Evolutionary conservation across 805 yeast genomes (phyloP).

Genomic region (Candida yuanshanica): DNA sequence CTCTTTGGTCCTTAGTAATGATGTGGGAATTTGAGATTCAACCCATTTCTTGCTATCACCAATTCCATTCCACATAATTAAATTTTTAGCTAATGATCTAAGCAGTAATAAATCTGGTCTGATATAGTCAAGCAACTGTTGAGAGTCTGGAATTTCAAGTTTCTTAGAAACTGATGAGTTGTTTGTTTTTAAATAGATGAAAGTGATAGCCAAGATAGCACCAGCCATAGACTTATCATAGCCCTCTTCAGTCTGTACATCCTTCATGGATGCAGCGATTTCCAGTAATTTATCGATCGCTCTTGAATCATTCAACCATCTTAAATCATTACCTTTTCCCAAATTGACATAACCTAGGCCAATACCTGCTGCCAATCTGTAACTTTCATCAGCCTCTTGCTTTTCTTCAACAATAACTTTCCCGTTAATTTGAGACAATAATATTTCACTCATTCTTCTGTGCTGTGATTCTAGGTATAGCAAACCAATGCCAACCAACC

Average conservation of each 20-base stretch:
- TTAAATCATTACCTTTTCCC: conserved; percentile 63
- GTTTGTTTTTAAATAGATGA: conserved; percentile 67
- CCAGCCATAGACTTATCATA: conserved; percentile 65
- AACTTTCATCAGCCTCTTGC: conserved; percentile 63
- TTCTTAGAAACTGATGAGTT: conserved; percentile 55
- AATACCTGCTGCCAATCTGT: conserved; percentile 82
- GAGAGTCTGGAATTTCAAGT: conserved; percentile 53
- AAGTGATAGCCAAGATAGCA: conserved; percentile 66
- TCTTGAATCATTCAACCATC: conserved; percentile 55
- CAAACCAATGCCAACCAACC: conserved; percentile 84
- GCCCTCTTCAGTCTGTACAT: conserved; percentile 52
- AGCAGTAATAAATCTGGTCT: conserved; percentile 75
- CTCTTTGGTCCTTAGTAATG: conserved; percentile 28
- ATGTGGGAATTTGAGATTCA: conserved; percentile 46
- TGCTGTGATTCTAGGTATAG: conserved; percentile 74
- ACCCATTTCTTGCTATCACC: conserved; percentile 16
- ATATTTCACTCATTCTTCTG: conserved; percentile 77
- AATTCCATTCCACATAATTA: conserved; percentile 22
- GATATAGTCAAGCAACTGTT: conserved; percentile 52
- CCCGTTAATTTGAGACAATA: conserved; percentile 63
- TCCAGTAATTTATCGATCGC: conserved; percentile 56
- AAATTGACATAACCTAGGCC: conserved; percentile 80
- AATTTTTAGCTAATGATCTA: conserved; percentile 42
- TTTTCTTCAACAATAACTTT: conserved; percentile 49
- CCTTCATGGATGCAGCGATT: conserved; percentile 54